phyloP scores from a whole-genome alignment of 1,284 basidiomycete genomes.

The Ustilago trichophora region DNA sequence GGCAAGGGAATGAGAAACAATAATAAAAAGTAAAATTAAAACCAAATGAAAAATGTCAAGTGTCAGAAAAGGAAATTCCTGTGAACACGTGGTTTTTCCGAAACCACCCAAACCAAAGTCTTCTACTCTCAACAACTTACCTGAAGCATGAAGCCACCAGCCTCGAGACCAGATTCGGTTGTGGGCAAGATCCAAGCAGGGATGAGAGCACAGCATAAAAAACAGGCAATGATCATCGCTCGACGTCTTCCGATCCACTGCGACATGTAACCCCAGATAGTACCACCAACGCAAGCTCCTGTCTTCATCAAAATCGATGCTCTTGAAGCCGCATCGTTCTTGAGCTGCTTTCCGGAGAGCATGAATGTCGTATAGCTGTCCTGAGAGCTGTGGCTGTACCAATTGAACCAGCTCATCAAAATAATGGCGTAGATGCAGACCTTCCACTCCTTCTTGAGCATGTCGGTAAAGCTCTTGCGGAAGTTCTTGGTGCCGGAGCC shows the following conservation, averaged over 20 bases:
- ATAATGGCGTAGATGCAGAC: slow-evolving; percentile 32
- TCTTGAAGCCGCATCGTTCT: slow-evolving; percentile 37
- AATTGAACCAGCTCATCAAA: slow-evolving; percentile 46
- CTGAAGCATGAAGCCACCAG: slow-evolving; percentile 52
- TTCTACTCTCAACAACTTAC: slow-evolving; percentile 13
- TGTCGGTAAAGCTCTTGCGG: slow-evolving; percentile 12
- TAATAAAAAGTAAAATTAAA: slow-evolving; percentile 4
- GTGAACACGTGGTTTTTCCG: slow-evolving; percentile 3
- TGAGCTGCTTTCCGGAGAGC: slow-evolving; percentile 37
- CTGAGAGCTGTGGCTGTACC: slow-evolving; percentile 31
- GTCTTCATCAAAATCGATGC: slow-evolving; percentile 52
- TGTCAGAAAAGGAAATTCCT: neutral
- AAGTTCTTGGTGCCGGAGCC: slow-evolving; percentile 44
- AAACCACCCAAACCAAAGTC: slow-evolving; percentile 1
- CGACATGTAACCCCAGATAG: slow-evolving; percentile 49
- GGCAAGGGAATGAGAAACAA: too few relatives aligned
- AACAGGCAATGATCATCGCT: slow-evolving; percentile 39
- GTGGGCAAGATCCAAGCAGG: slow-evolving; percentile 58
- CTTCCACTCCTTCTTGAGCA: slow-evolving; percentile 41
- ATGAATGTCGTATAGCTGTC: slow-evolving; percentile 54
- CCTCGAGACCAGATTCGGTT: slow-evolving; percentile 42
- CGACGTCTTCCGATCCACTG: slow-evolving; percentile 52
- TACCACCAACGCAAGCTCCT: slow-evolving; percentile 47
- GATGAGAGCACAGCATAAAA: slow-evolving; percentile 43
- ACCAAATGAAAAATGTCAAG: slow-evolving; percentile 17